Base-by-base conservation (phyloP, 176 grass and related monocot genomes). In the Musa schizocarpa region DNA sequence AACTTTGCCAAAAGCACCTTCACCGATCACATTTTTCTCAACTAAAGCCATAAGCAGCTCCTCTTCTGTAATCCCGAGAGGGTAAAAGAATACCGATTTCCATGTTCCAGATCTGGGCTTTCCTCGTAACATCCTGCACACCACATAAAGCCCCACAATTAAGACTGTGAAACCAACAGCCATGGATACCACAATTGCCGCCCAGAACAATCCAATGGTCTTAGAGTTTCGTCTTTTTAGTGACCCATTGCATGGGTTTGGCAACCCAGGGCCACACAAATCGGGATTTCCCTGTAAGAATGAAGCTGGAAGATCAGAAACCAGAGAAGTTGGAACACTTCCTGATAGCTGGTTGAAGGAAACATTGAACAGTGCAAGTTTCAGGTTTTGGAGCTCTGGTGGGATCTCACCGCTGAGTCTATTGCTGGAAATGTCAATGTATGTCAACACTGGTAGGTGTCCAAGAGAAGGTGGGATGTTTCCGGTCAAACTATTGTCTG, bases 371-470 rank as follows among this genome's bases (percentile, higher is more conserved):
- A 96, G 22, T 2, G 88, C 88, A 21, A 96, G 92, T 79, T 91
- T 91, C 79, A 96, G 68, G 53, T 85, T 82, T 76, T 84, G 81
- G 50, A 96, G 81, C 24, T 91, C 81, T 0, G 43, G 50, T 8
- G 92, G 88, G 14, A 96, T 85, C 76, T 75, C 81, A 0, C 88
- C 92, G 70, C 69, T 96, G 63, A 91, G 85, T 51, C 22, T 51
- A 59, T 96, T 96, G 70, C 75, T 85, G 74, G 92, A 96, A 65
- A 96, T 79, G 72, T 96, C 92, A 52, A 96, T 82, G 86, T 91
- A 96, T 13, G 88, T 96, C 78, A 96, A 79, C 66, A 96, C 88
- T 13, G 83, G 88, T 78, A 89, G 26, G 76, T 52, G 70, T 0
- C 88, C 92, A 1, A 91, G 86, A 9, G 83, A 91, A 78, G 85